Percentiles rank a stretch among this genome's conserved stretches.
phyloP scores from a whole-genome alignment of 164 flowering plant species.

The Chimonanthus praecox region DNA sequence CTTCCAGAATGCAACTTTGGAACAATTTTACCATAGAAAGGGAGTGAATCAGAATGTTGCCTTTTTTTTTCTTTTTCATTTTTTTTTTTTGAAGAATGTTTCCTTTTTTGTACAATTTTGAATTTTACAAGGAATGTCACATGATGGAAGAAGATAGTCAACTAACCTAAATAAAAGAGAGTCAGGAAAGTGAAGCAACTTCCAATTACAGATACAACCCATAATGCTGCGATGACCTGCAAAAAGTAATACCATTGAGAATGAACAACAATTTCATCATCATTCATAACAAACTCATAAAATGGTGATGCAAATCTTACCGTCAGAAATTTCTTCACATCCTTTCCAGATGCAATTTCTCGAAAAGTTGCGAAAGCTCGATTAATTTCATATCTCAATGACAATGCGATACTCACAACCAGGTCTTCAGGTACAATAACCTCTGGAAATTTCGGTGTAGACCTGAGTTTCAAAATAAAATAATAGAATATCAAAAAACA shows the following conservation, averaged over 20 bases:
- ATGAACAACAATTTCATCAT: background rate
- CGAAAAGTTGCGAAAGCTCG: conserved; percentile 30
- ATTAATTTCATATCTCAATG: conserved; percentile 33
- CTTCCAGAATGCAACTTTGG: too few relatives aligned
- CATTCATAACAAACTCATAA: background rate
- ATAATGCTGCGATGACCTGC: conserved; percentile 41
- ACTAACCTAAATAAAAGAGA: conserved; percentile 35
- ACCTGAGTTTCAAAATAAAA: conserved; percentile 28
- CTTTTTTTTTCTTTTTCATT: too few relatives aligned
- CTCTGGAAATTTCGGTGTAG: conserved; percentile 58
- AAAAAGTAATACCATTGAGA: background rate
- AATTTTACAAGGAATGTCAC: too few relatives aligned
- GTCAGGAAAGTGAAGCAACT: conserved; percentile 50
- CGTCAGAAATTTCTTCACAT: conserved; percentile 38
- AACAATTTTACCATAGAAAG: too few relatives aligned
- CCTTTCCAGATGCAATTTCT: conserved; percentile 42
- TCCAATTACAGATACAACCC: conserved; percentile 42
- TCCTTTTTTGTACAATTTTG: too few relatives aligned
- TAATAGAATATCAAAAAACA: background rate
- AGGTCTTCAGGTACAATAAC: conserved; percentile 56
- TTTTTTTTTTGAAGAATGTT: too few relatives aligned
- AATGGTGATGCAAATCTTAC: conserved; percentile 13
- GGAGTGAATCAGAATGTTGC: too few relatives aligned
- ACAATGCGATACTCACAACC: conserved; percentile 41
- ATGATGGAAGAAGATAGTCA: background rate